phyloP scores from a whole-genome alignment of 2,329 filamentous ascomycete genomes.

The Neonectria ditissima region DNA sequence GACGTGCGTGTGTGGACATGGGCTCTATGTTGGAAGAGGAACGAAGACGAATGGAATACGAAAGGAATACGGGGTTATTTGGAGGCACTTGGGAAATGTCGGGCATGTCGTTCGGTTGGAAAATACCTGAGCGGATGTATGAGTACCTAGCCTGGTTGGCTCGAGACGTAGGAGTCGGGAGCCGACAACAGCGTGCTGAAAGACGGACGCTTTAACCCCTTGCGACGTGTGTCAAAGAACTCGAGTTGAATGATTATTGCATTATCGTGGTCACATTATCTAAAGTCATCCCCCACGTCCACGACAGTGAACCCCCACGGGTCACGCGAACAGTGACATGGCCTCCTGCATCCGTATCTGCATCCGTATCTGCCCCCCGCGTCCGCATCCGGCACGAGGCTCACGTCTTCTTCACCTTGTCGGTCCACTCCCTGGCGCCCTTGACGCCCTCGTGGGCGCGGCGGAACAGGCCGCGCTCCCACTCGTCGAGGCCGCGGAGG shows the following conservation, averaged over 20 bases:
- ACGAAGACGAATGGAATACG: slow-evolving; percentile 6
- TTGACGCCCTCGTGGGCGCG: slow-evolving; percentile 80
- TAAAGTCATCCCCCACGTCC: neutral
- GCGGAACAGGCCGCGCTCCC: slow-evolving; percentile 82
- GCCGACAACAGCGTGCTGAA: slow-evolving; percentile 45
- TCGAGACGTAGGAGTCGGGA: slow-evolving; percentile 44
- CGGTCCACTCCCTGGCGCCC: slow-evolving; percentile 76
- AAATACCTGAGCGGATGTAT: slow-evolving; percentile 44
- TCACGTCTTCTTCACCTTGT: slow-evolving; percentile 60
- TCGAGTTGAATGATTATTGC: slow-evolving; percentile 1
- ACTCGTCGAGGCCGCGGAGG: slow-evolving; percentile 88
- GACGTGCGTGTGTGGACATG: slow-evolving; percentile 10
- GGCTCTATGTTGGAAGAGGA: slow-evolving; percentile 2
- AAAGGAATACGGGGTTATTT: slow-evolving; percentile 32
- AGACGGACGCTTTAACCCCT: slow-evolving; percentile 43
- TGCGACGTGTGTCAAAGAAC: neutral
- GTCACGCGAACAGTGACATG: neutral
- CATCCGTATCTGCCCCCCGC: neutral
- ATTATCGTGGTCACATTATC: slow-evolving; percentile 29
- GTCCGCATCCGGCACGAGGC: neutral
- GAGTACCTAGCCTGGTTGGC: slow-evolving; percentile 45
- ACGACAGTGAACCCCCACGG: neutral
- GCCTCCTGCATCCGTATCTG: neutral
- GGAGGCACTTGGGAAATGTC: slow-evolving; percentile 35
- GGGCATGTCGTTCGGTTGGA: slow-evolving; percentile 43